Evolutionary conservation across 2,329 filamentous ascomycete species (phyloP).

Genomic region (Colletotrichum salicis): DNA sequence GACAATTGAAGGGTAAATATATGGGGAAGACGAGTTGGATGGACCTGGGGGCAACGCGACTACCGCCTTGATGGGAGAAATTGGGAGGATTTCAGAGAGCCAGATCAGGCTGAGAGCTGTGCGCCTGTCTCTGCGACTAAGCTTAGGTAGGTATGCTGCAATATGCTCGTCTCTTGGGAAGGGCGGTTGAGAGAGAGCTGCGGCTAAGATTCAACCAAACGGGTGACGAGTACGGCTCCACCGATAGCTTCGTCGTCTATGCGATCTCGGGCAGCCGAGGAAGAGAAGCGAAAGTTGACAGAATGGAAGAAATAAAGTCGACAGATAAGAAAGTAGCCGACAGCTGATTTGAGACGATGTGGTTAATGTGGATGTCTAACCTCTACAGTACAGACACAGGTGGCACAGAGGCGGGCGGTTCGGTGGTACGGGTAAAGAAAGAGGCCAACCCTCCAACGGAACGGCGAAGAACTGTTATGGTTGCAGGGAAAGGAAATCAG

Average conservation of each 20-base stretch:
- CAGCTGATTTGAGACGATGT: neutral
- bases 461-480: neutral
- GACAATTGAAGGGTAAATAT: constrained; percentile 18
- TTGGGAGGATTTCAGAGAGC: neutral
- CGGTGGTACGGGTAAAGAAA: constrained; percentile 9
- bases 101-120: constrained; percentile 32
- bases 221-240: constrained; percentile 27
- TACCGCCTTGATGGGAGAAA: constrained; percentile 9
- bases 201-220: constrained; percentile 35
- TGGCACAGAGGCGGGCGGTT: neutral
- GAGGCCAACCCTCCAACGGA: neutral
- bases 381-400: constrained; percentile 2
- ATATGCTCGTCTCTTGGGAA: constrained; percentile 19
- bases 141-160: constrained; percentile 13
- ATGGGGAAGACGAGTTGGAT: constrained; percentile 26
- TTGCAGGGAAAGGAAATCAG: neutral
- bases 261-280: constrained; percentile 14
- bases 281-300: constrained; percentile 9
- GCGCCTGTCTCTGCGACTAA: constrained; percentile 21
- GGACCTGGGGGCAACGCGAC: constrained; percentile 24
- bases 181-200: constrained; percentile 31
- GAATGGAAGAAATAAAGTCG: neutral
- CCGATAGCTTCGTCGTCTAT: constrained; percentile 18
- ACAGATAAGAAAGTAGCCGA: neutral
- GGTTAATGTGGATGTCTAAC: constrained; percentile 10